Base-by-base conservation (phyloP, 495 filamentous ascomycete genomes). In the Penicillium longicatenatum region DNA sequence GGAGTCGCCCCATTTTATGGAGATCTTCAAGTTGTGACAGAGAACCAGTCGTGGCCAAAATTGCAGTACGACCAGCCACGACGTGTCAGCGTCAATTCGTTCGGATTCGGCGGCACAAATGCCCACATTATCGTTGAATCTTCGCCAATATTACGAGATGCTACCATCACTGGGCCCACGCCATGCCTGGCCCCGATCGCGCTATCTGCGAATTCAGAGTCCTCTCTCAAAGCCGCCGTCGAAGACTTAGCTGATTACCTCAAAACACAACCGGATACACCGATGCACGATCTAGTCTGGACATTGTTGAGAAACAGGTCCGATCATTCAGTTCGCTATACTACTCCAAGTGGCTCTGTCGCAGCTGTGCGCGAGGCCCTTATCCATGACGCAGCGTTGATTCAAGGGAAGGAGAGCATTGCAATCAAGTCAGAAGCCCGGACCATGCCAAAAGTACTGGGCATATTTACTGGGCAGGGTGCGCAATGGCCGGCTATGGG, bases 41-140 rank as follows among this genome's bases (percentile, higher is more conserved):
- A 42, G n/a, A 6, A 7, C 26, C 7, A 45, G 3, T 55, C 62
- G 0, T 71, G 71, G 70, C 60, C 69, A 6, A 11, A 12, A 1
- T 19, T 52, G 12, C 29, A 5, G 37, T 19, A 30, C 11, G 79
- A 75, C 2, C 62, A 70, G 8, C 75, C 78, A 0, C 78, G 76
- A 17, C 74, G 85, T 16, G 82, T 72, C 0, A 84, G 80, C 57
- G 76, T 89, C n/a, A 89, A 88, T 62, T 80, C 75, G 2, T 87
- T 86, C 52, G 85, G 85, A 26, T 26, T 26, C 24, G 24, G 24
- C 24, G 24, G 24, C 24, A 26, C 24, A 26, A 26, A 26, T 26
- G 24, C 24, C 24, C 24, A 26, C 24, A 26, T 26, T 26, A 26
- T 26, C 24, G 24, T 26, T 26, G 24, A 26, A 26, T 26, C 24